Conservation (phyloP, 1,139 yeast genomes). For the Taphrina deformans region DNA sequence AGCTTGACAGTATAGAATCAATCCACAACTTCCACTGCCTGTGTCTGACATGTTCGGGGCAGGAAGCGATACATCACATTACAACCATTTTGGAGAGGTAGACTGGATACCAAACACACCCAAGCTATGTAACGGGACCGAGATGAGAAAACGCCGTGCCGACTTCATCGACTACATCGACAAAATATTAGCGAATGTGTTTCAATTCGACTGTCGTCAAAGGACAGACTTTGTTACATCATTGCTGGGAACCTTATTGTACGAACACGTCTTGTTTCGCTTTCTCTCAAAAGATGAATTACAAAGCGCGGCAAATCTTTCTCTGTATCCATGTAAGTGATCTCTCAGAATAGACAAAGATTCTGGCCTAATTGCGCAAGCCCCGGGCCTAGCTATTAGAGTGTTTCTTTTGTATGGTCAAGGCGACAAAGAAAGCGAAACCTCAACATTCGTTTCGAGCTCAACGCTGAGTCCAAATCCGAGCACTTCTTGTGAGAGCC, state of each 20-base stretch:
- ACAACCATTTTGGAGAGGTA: background rate
- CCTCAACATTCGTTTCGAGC: background rate
- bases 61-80: background rate
- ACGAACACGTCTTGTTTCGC: conserved; percentile 1
- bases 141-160: background rate
- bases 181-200: background rate
- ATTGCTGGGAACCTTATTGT: background rate
- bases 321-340: background rate
- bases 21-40: background rate
- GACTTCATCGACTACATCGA: conserved; percentile 6
- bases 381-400: background rate
- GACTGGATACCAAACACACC: conserved; percentile 10
- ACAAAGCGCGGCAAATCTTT: background rate
- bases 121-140: background rate
- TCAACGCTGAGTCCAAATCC: background rate
- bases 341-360: background rate
- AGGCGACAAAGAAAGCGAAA: background rate
- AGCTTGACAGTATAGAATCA: background rate
- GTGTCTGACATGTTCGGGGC: background rate
- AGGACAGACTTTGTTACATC: background rate
- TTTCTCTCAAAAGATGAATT: conserved; percentile 5
- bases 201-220: background rate
- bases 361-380: background rate
- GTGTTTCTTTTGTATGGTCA: background rate
- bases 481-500: background rate